Percentiles rank a stretch among this genome's conserved stretches.
These are phyloP conservation scores for Heterobasidion annosum DNA, from an alignment of 1,284 basidiomycete species.

Conservation along the genomic window DNA sequence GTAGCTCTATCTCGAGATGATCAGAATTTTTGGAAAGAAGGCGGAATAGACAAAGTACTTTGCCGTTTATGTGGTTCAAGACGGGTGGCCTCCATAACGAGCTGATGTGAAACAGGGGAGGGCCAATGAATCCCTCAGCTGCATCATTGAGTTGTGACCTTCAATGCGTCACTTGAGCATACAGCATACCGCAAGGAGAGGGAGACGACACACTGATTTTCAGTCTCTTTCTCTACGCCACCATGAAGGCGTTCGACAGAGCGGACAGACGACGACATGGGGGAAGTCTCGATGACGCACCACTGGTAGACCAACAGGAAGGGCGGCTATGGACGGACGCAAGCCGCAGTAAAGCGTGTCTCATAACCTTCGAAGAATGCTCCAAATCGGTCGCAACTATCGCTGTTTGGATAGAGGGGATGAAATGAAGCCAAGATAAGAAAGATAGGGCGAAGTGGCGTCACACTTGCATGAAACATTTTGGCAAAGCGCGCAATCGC, in stretches of 20 bases:
- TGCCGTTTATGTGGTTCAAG: not conserved
- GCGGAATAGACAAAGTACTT: not conserved
- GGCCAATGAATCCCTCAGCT: not conserved
- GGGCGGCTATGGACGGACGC: too few species aligned
- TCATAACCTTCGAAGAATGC: too few species aligned
- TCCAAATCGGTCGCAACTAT: too few species aligned
- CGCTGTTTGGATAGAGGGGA: too few species aligned
- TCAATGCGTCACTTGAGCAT: too few species aligned
- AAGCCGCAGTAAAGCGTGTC: too few species aligned
- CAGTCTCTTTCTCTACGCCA: not conserved
- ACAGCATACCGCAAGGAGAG: not conserved
- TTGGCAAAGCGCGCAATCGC: too few species aligned
- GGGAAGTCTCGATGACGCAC: too few species aligned
- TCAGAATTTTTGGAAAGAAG: not conserved
- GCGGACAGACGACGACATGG: not conserved
- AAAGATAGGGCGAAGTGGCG: too few species aligned
- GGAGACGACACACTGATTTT: not conserved
- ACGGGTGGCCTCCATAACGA: not conserved
- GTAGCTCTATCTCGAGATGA: not conserved
- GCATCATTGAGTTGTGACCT: not conserved
- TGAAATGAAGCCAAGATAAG: too few species aligned
- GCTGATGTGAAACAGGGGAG: not conserved
- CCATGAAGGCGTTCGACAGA: not conserved
- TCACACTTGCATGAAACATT: too few species aligned
- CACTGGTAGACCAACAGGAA: too few species aligned